Conservation (phyloP, 495 filamentous ascomycete genomes). For the Podospora conica region DNA sequence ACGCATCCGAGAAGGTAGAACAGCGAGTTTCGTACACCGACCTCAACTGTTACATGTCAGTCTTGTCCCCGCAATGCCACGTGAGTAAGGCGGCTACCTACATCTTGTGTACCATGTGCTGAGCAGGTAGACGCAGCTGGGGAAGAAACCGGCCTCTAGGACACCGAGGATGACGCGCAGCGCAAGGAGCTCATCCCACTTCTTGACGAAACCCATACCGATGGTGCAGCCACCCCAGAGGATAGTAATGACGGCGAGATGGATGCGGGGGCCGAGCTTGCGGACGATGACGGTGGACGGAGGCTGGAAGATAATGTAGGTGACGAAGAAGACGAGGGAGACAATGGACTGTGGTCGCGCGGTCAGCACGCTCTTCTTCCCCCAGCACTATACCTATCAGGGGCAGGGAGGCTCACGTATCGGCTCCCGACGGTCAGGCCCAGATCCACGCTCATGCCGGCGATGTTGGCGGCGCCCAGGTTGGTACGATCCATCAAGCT, state of each 20-base stretch:
- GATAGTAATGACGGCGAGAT: conserved; percentile 48
- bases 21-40: conserved; percentile 56
- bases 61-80: too few relatives aligned
- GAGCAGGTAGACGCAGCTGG: conserved; percentile 56
- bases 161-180: conserved; percentile 55
- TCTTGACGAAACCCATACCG: conserved; percentile 54
- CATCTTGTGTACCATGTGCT: conserved; percentile 59
- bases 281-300: conserved; percentile 51
- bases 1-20: conserved; percentile 62
- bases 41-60: conserved; percentile 41
- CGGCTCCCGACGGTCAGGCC: conserved; percentile 32
- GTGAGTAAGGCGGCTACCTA: conserved; percentile 15
- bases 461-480: conserved; percentile 55
- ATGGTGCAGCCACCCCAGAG: conserved; percentile 50
- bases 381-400: not conserved
- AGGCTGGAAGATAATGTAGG: conserved; percentile 60
- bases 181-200: conserved; percentile 45
- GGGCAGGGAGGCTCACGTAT: conserved; percentile 22
- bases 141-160: conserved; percentile 62
- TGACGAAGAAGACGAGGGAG: conserved; percentile 59
- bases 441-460: conserved; percentile 54
- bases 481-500: conserved; percentile 66
- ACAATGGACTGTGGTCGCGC: conserved; percentile 42
- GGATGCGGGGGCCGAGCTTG: conserved; percentile 54
- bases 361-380: not conserved